A percentile compares a stretch with the other conserved stretches of the same genome.
Conservation (phyloP, 2,329 filamentous ascomycete species). For the Dothidotthia symphoricarpi region DNA sequence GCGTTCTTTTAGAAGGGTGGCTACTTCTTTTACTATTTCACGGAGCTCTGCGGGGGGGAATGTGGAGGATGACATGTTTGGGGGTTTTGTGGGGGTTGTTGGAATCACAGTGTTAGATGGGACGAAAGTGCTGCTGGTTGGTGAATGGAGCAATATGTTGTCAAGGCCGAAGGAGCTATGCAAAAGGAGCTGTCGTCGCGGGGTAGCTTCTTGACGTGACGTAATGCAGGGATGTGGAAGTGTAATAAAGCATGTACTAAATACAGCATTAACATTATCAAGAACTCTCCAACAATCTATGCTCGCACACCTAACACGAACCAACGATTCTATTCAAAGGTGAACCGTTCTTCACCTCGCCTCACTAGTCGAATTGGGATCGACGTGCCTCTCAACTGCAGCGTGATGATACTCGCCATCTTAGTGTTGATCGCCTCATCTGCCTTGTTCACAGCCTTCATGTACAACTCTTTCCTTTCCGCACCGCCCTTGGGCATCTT, state of each 20-base stretch:
- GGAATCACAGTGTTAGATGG: too few species aligned
- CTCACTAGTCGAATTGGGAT: conserved; percentile 68
- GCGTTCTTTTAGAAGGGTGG: conserved; percentile 53
- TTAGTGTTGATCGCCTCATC: conserved; percentile 54
- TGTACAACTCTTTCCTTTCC: conserved; percentile 58
- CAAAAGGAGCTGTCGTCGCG: too few species aligned
- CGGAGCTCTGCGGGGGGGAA: conserved; percentile 48
- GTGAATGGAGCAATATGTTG: too few species aligned
- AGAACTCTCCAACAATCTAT: too few species aligned
- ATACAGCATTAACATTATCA: too few species aligned
- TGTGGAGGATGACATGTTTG: conserved; percentile 24
- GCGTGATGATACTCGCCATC: conserved; percentile 64
- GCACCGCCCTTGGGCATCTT: conserved; percentile 43
- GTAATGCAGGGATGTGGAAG: too few species aligned
- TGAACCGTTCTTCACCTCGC: conserved; percentile 68
- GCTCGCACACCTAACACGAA: too few species aligned
- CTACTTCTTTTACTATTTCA: conserved; percentile 51
- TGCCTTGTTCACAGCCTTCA: conserved; percentile 58
- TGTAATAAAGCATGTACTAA: too few species aligned
- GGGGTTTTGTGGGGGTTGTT: background rate
- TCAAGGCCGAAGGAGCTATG: too few species aligned
- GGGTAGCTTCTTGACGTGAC: too few species aligned
- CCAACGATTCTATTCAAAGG: background rate
- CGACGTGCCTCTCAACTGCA: conserved; percentile 62
- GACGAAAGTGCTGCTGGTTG: too few species aligned